Percentiles rank a stretch among this genome's conserved stretches.
Evolutionary conservation across 2,329 filamentous ascomycete genomes (phyloP).

Genomic region (Aspergillus pseudoterreus): DNA sequence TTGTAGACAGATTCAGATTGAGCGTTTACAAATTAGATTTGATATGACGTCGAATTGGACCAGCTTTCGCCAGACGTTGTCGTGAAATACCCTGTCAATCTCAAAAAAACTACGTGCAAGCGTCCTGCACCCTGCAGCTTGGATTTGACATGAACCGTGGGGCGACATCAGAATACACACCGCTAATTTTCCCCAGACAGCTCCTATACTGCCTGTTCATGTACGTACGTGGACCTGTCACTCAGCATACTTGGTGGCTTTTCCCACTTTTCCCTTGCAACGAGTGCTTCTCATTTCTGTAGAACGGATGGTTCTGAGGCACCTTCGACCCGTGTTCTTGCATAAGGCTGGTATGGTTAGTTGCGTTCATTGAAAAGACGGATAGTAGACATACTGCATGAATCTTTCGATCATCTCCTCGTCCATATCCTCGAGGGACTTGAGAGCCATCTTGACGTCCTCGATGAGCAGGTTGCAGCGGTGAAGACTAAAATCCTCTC

Average conservation of each 20-base stretch:
- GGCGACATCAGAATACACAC: no score
- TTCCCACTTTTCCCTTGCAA: slow-evolving; percentile 84
- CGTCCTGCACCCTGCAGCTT: no score
- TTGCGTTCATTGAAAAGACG: neutral
- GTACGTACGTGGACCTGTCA: neutral
- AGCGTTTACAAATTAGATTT: no score
- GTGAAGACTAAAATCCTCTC: slow-evolving; percentile 80
- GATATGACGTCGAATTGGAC: no score
- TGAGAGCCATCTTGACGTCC: slow-evolving; percentile 73
- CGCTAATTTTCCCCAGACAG: no score
- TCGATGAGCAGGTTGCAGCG: slow-evolving; percentile 72
- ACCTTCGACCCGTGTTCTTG: slow-evolving; percentile 7
- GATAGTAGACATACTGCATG: slow-evolving; percentile 50
- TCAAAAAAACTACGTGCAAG: no score
- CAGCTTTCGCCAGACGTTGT: no score
- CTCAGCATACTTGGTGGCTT: slow-evolving; percentile 77
- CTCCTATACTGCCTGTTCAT: neutral
- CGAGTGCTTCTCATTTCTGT: slow-evolving; percentile 72
- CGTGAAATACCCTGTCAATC: no score
- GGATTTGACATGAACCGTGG: no score
- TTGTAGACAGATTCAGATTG: neutral
- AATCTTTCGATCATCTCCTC: slow-evolving; percentile 64
- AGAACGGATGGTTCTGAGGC: slow-evolving; percentile 36
- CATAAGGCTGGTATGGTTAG: slow-evolving; percentile 4
- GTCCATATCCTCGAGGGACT: slow-evolving; percentile 69